Percentiles rank a stretch among this genome's conserved stretches.
Conservation (phyloP, 352 stramenopile species). For the Globisporangium viniferum region DNA sequence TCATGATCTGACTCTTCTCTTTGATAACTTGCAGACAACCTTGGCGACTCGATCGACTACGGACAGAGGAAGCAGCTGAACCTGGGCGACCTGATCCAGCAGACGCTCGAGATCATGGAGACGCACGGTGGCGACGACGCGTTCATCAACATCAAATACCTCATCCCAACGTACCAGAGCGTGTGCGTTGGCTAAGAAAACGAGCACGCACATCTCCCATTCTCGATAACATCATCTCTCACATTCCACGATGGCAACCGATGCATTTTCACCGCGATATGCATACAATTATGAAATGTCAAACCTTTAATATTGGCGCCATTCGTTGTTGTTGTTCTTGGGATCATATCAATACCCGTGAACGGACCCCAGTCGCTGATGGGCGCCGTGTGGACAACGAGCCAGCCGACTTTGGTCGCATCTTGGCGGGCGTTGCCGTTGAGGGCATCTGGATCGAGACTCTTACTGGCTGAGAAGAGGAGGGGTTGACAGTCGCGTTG, state of each 20-base stretch:
- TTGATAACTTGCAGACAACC: constrained; percentile 74
- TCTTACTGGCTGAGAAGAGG: background rate
- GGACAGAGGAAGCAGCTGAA: constrained; percentile 93
- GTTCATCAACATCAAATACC: constrained; percentile 99
- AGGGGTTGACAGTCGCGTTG: no score
- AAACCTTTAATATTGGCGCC: background rate
- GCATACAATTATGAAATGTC: constrained; percentile 10
- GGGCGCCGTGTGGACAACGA: constrained; percentile 1
- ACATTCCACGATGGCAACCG: background rate
- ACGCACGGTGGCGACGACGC: constrained; percentile 94
- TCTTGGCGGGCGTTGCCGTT: background rate
- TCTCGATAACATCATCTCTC: background rate
- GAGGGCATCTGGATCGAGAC: background rate
- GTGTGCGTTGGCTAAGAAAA: constrained; percentile 63
- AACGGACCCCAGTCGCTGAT: background rate
- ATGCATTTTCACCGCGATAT: constrained; percentile 8
- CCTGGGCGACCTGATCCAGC: constrained; percentile 95
- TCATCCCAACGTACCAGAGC: constrained; percentile 96
- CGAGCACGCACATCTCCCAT: background rate
- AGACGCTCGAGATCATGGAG: constrained; percentile 97
- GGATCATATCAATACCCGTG: background rate
- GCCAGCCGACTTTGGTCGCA: constrained; percentile 29
- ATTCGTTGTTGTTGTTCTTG: background rate
- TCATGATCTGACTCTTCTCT: background rate
- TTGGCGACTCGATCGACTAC: constrained; percentile 97